phyloP scores from a whole-genome alignment of 2,329 filamentous ascomycete species.

The Beauveria sp. region DNA sequence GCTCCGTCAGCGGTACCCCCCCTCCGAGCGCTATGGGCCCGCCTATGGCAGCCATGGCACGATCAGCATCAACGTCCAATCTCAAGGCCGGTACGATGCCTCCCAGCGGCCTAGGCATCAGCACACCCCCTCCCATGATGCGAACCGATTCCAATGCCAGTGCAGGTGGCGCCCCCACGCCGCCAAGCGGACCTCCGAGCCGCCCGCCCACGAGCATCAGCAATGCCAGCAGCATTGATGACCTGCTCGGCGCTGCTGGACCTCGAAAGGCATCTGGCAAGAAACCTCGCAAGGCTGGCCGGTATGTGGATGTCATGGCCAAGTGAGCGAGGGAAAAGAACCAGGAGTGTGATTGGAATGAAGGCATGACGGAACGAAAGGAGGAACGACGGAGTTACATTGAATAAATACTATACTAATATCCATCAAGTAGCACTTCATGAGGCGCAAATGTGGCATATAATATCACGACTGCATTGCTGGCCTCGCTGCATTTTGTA shows the following conservation, averaged over 20 bases:
- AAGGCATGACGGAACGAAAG: slow-evolving; percentile 6
- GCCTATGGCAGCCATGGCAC: slow-evolving; percentile 18
- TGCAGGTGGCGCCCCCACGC: slow-evolving; percentile 20
- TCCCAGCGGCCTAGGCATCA: slow-evolving; percentile 27
- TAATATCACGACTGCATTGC: background rate
- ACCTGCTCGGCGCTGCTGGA: slow-evolving; percentile 69
- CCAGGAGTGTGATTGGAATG: background rate
- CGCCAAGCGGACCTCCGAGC: slow-evolving; percentile 48
- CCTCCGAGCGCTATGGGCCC: slow-evolving; percentile 33
- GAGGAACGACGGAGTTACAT: background rate
- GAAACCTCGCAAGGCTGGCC: slow-evolving; percentile 71
- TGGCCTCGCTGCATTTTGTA: background rate
- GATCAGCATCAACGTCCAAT: slow-evolving; percentile 21
- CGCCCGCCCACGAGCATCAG: slow-evolving; percentile 76
- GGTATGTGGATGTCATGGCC: slow-evolving; percentile 96
- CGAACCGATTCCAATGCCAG: slow-evolving; percentile 42
- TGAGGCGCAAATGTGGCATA: background rate
- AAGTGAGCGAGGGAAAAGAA: slow-evolving; percentile 34
- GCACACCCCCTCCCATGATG: slow-evolving; percentile 33
- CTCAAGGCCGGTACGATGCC: slow-evolving; percentile 23
- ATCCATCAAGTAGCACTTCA: background rate
- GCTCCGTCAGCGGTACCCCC: slow-evolving; percentile 46
- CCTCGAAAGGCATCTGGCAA: slow-evolving; percentile 58
- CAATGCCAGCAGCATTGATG: slow-evolving; percentile 90
- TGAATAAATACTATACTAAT: background rate